Base-by-base conservation (phyloP, 1,284 basidiomycete genomes). In the Trichosporon faecale region DNA sequence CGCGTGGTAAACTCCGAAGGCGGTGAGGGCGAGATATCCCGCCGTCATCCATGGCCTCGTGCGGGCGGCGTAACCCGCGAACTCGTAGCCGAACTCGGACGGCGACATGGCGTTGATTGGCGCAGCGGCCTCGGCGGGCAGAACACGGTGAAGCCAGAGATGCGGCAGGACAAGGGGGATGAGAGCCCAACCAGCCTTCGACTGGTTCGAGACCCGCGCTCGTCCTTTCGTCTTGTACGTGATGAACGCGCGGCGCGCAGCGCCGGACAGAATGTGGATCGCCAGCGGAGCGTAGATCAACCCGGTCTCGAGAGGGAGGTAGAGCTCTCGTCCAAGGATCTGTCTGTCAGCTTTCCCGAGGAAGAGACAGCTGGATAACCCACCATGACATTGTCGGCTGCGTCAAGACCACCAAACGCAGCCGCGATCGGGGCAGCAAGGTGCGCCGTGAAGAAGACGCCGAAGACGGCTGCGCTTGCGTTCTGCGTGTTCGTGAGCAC, bases 401-500 rank as follows among this genome's bases (percentile, higher is more conserved):
- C 75, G 12, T 60, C 37, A 11, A 75, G 52, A 0, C 81, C 82
- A 3, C 76, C 79, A 0, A 80, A 33, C 3, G 76, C 73, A 31
- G 81, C 81, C 0, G 75, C 78, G 2, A 82, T 14, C 1, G 82
- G 82, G 40, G 79, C 76, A 6, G 76, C 78, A 11, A 83, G 73
- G 69, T 83, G 82, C 5, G 80, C 73, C 6, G 72, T 70, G 7
- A 82, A 67, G 66, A 83, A 83, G 21, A 79, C 73, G 25, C 76
- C 74, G 66, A 82, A 83, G 1, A 78, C 76, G 29, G 79, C 68
- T 0, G 80, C 82, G 2, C 77, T 79, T 14, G 78, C 77, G 67
- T 83, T 82, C 70, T 83, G 81, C 7, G 77, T 77, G 27, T 76
- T 70, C 4, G 80, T 81, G 12, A 83, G 72, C 9, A 77, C 69